Percentiles rank a stretch among this genome's conserved stretches.
Conservation (phyloP, 31 red algal genomes). For the Odonthalia washingtoniensis region DNA sequence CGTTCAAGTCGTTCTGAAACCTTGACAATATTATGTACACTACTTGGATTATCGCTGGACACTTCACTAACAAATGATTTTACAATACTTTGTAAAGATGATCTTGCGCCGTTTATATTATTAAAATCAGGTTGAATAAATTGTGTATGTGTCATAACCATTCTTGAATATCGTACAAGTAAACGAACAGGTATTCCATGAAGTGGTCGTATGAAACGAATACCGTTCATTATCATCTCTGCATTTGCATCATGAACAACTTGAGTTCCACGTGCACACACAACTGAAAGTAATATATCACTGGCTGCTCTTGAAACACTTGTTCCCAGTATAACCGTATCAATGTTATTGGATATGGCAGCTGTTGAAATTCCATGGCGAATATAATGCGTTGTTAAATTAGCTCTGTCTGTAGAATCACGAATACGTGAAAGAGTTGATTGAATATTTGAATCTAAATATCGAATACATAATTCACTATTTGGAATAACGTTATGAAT, state of each 20-base stretch:
- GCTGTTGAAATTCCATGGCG: not conserved
- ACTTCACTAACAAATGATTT: conserved; percentile 28
- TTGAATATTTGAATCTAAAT: conserved; percentile 2
- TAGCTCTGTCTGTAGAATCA: conserved; percentile 11
- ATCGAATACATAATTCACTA: not conserved
- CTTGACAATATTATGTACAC: conserved; percentile 43
- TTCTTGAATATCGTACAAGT: conserved; percentile 41
- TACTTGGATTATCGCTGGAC: conserved; percentile 13
- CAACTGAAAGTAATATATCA: conserved; percentile 20
- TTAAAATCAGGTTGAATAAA: no score
- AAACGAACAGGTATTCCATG: conserved; percentile 25
- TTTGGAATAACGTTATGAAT: conserved; percentile 28
- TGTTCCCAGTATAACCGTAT: conserved; percentile 31
- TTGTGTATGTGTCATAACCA: conserved; percentile 12
- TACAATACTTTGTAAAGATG: not conserved
- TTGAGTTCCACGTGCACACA: conserved; percentile 7
- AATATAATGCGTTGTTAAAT: not conserved
- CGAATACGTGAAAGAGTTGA: not conserved
- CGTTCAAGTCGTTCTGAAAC: conserved; percentile 20
- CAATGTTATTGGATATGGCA: not conserved
- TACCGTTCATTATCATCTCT: not conserved
- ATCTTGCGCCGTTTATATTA: not conserved
- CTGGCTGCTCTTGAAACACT: conserved; percentile 25
- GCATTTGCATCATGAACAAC: not conserved
- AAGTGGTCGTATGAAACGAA: conserved; percentile 37